Evolutionary conservation across 305 asterid species (phyloP), one percentile per base, ranked within the genome.

Genomic region (Coffea humblotiana): DNA sequence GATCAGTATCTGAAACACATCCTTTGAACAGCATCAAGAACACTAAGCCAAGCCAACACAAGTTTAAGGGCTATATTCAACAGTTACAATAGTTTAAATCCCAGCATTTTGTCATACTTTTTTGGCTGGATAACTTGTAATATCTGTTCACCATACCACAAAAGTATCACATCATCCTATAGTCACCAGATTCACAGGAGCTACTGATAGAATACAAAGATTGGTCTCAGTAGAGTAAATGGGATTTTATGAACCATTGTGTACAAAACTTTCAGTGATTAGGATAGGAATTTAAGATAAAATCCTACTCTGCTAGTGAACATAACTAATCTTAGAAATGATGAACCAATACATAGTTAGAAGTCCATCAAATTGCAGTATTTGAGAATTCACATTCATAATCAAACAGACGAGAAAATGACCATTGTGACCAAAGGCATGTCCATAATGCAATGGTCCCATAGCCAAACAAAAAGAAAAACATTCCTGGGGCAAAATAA

Each of bases 1-100:
- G 15, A 37, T 77, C 25, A 32, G 35, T 21, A 74, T 74, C 23
- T 49, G 48, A 79, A 73, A 60, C 51, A 47, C 37, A 73, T 47
- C 29, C 23, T 48, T 48, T 49, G 7, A 48, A 45, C 47, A 37
- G 6, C 4, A 48, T 60, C 56, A 25, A 47, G 40, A 71, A 48
- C 37, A 71, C 40, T 29, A 51, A 54, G 2, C 37, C 13, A 74
- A 58, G 54, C 51, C 23, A 35, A 40, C 29, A 35, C 11, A 58
- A 15, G 8, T 58, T 13, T 61, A 47, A 75, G 29, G 56, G 13
- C 37, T 7, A 40, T 40, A 60, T 54, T 37, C 67, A 25, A 49
- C 76, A 72, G 32, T 6, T 8, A 71, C 48, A 71, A 61, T 25
- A 7, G 13, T 72, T 72, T 23, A 21, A n/a, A 54, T 72, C n/a